Percentiles rank a stretch among this genome's conserved stretches.
Conservation (phyloP, 2,329 filamentous ascomycete species). For the Lizonia empirigonia region DNA sequence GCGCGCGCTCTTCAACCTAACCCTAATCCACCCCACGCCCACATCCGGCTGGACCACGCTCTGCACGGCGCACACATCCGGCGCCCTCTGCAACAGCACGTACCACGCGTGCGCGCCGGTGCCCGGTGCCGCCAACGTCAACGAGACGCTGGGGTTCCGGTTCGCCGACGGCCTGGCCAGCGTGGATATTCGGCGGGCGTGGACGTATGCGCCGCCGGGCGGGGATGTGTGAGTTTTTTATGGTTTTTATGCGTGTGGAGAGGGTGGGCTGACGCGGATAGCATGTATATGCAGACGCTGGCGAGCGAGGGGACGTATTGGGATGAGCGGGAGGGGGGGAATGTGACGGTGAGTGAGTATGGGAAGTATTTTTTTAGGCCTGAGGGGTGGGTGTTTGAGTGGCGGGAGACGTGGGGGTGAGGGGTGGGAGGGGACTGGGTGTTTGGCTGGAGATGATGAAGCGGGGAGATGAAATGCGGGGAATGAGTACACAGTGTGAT, state of each 20-base stretch:
- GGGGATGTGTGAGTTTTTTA: too few relatives aligned
- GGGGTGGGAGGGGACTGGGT: too few relatives aligned
- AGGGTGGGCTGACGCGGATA: not conserved
- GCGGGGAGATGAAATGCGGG: too few relatives aligned
- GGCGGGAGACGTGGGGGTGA: slow-evolving; percentile 7
- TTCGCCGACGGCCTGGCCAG: not conserved
- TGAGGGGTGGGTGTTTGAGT: slow-evolving; percentile 11
- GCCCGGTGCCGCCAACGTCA: not conserved
- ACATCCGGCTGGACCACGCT: not conserved
- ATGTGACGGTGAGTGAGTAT: slow-evolving; percentile 18
- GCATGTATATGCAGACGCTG: slow-evolving; percentile 1
- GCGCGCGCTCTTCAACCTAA: not conserved
- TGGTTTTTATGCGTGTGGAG: too few relatives aligned
- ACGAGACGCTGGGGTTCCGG: not conserved
- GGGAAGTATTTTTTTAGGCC: slow-evolving; percentile 8
- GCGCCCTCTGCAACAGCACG: not conserved
- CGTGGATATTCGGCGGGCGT: not conserved
- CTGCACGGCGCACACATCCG: not conserved
- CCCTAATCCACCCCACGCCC: not conserved
- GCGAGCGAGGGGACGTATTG: slow-evolving; percentile 14
- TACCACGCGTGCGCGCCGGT: not conserved
- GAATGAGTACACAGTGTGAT: too few relatives aligned
- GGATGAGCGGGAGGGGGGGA: slow-evolving; percentile 11
- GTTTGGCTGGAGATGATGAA: too few relatives aligned
- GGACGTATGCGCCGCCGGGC: too few relatives aligned